phyloP scores from a whole-genome alignment of 1,284 basidiomycete species.

The Xerocomus minutiporus region DNA sequence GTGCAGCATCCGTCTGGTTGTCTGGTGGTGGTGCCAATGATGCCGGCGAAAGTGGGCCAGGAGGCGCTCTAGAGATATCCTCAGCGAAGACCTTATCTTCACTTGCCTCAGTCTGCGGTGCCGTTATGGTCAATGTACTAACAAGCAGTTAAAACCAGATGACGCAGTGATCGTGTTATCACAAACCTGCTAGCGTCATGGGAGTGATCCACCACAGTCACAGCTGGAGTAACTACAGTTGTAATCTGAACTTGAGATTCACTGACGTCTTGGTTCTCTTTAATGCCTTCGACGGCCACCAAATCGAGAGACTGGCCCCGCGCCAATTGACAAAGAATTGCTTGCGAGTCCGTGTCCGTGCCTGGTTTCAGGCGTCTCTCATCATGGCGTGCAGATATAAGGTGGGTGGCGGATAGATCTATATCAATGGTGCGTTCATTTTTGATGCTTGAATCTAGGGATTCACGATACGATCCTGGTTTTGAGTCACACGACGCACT shows the following conservation, averaged over 20 bases:
- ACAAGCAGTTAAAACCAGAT: background rate
- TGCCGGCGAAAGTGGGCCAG: background rate
- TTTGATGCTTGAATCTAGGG: background rate
- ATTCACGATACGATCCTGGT: background rate
- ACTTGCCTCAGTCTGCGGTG: background rate
- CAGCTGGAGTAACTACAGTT: background rate
- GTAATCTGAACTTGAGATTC: background rate
- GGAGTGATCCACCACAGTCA: background rate
- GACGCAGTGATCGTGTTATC: background rate
- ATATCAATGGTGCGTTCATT: background rate
- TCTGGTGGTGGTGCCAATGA: background rate
- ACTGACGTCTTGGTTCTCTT: background rate
- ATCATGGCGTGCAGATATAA: background rate
- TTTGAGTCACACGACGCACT: background rate
- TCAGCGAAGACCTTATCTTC: background rate
- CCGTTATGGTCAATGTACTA: background rate
- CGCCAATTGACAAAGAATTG: background rate
- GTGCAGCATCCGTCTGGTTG: background rate
- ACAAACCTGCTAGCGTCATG: conserved; percentile 6
- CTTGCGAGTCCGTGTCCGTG: background rate
- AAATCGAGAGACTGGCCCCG: background rate
- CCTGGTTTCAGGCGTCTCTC: background rate
- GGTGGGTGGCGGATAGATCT: background rate
- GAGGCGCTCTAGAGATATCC: background rate
- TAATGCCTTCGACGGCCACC: background rate